Conservation (phyloP, 2,329 filamentous ascomycete genomes). For the Metarhizium brunneum region DNA sequence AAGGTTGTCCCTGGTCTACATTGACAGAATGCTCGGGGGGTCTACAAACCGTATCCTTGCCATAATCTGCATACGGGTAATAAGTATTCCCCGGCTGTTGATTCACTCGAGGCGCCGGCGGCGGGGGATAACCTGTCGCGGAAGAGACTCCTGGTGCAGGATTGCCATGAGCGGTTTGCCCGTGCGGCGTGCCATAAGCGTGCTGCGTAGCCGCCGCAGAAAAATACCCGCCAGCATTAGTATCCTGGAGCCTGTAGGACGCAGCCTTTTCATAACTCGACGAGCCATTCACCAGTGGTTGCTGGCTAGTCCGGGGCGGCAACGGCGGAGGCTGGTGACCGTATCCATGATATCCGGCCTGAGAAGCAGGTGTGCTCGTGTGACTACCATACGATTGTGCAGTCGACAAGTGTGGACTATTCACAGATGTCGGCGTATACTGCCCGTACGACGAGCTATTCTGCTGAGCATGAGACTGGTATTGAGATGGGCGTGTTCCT, state of each 20-base stretch:
- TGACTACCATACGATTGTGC: not conserved
- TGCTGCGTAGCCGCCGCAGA: not conserved
- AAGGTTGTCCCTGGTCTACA: not conserved
- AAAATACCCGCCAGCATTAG: not conserved
- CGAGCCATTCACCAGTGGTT: not conserved
- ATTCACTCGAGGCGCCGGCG: not conserved
- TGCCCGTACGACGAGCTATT: not conserved
- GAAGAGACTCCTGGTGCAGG: rapidly evolving
- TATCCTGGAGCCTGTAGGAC: not conserved
- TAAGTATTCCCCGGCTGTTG: not conserved
- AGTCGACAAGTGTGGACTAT: not conserved
- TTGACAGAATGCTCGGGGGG: not conserved
- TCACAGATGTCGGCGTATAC: not conserved
- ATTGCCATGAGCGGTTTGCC: not conserved
- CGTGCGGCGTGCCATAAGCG: not conserved
- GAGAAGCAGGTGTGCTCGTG: not conserved
- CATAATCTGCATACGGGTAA: not conserved
- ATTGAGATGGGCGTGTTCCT: not conserved
- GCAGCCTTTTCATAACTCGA: not conserved
- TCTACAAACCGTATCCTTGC: not conserved
- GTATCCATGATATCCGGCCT: not conserved
- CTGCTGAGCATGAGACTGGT: not conserved
- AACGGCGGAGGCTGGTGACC: not conserved
- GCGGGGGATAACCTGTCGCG: not conserved
- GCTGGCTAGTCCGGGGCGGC: not conserved